A percentile compares a stretch with the other conserved stretches of the same genome.
Evolutionary conservation across 164 flowering plant genomes (phyloP).

Genomic region (Berberis thunbergii): DNA sequence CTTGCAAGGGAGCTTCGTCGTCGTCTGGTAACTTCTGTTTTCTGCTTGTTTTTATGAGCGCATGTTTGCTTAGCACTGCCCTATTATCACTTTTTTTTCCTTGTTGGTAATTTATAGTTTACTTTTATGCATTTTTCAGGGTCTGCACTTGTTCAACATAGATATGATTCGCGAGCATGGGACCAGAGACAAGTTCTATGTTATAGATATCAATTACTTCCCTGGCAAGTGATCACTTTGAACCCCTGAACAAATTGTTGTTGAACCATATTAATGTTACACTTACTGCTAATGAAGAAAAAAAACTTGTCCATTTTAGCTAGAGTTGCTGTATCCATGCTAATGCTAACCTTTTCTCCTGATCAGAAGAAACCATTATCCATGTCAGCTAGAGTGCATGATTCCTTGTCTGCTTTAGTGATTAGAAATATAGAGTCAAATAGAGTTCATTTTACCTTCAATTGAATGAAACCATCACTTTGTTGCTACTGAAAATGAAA

Average conservation of each 20-base stretch:
- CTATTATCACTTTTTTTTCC: neutral
- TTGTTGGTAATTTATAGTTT: neutral
- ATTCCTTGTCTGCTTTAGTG: too few relatives aligned
- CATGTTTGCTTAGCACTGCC: neutral
- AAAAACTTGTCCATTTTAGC: neutral
- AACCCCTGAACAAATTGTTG: neutral
- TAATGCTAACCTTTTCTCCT: too few relatives aligned
- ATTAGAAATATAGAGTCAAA: too few relatives aligned
- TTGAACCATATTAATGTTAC: neutral
- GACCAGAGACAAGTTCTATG: conserved; percentile 57
- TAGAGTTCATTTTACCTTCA: too few relatives aligned
- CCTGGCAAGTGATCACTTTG: conserved; percentile 48
- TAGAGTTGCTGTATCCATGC: too few relatives aligned
- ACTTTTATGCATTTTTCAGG: conserved; percentile 24
- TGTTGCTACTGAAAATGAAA: too few relatives aligned
- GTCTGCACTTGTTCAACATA: conserved; percentile 76
- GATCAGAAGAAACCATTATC: too few relatives aligned
- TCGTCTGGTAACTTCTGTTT: conserved; percentile 44
- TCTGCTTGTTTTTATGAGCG: neutral
- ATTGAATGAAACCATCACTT: too few relatives aligned
- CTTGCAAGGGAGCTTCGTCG: conserved; percentile 82
- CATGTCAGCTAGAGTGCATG: too few relatives aligned
- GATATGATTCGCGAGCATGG: conserved; percentile 89
- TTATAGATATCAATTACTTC: conserved; percentile 92
- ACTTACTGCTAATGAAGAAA: neutral